phyloP scores from a whole-genome alignment of 2,329 filamentous ascomycete genomes.

The Xylariales sp. region DNA sequence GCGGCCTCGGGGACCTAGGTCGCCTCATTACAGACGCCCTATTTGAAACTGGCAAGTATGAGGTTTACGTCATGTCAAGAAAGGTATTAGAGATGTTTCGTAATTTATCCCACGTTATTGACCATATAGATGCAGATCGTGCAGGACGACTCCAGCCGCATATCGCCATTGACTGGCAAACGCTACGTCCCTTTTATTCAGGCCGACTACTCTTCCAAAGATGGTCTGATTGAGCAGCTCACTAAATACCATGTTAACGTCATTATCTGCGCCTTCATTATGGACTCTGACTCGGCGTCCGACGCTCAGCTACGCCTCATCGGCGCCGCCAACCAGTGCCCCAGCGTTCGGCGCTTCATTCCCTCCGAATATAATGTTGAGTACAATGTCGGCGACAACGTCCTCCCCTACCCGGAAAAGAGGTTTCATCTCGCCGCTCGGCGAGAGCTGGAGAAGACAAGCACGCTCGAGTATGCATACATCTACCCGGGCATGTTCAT shows the following conservation, averaged over 20 bases:
- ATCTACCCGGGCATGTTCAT: conserved; percentile 33
- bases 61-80: conserved; percentile 23
- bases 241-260: conserved; percentile 18
- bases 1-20: conserved; percentile 22
- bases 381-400: conserved; percentile 27
- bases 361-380: conserved; percentile 35
- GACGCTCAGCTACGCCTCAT: conserved; percentile 29
- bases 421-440: conserved; percentile 22
- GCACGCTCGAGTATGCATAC: conserved; percentile 27
- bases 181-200: conserved; percentile 20
- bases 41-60: conserved; percentile 19
- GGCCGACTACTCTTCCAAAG: conserved; percentile 23
- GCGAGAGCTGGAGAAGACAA: conserved; percentile 25
- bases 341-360: conserved; percentile 28
- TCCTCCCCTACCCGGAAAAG: conserved; percentile 30
- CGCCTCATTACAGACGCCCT: conserved; percentile 21
- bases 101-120: conserved; percentile 2
- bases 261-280: conserved; percentile 29
- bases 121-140: conserved; percentile 9
- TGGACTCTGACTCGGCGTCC: conserved; percentile 24
- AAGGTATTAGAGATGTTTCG: conserved; percentile 15
- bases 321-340: conserved; percentile 25
- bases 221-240: conserved; percentile 17
- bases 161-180: conserved; percentile 18
- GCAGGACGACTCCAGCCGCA: conserved; percentile 11